Evolutionary conservation across 148 eudicot genomes (phyloP).

Genomic region (Cornus kousa): DNA sequence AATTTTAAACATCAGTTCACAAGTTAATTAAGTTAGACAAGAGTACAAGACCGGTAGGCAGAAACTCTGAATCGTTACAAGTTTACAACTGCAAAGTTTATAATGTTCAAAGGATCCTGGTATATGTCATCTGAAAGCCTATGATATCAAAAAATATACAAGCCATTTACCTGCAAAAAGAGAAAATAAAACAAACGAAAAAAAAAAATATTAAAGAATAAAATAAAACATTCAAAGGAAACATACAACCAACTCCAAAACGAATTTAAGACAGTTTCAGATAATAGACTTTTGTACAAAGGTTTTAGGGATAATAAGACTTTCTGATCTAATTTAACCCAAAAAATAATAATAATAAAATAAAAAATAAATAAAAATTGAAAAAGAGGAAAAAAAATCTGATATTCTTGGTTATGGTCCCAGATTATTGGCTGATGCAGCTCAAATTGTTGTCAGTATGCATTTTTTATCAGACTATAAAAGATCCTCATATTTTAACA

Average conservation of each 20-base stretch:
- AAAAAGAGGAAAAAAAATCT: too few relatives aligned
- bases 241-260: background rate
- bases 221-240: conserved; percentile 15
- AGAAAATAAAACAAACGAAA: background rate
- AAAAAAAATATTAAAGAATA: background rate
- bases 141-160: background rate
- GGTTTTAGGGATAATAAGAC: background rate
- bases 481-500: background rate
- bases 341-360: too few relatives aligned
- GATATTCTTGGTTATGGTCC: background rate
- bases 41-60: background rate
- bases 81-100: background rate
- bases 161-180: background rate
- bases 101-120: background rate
- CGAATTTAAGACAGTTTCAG: background rate
- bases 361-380: too few relatives aligned
- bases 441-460: background rate
- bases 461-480: background rate
- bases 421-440: background rate
- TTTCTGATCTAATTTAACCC: background rate
- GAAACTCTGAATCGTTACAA: too few relatives aligned
- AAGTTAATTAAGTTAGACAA: background rate
- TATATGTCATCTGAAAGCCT: background rate
- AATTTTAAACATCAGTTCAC: background rate
- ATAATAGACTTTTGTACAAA: background rate